These are phyloP conservation scores for Beauveria asiatica DNA, from an alignment of 2,329 filamentous ascomycete genomes.

Conservation along the genomic window DNA sequence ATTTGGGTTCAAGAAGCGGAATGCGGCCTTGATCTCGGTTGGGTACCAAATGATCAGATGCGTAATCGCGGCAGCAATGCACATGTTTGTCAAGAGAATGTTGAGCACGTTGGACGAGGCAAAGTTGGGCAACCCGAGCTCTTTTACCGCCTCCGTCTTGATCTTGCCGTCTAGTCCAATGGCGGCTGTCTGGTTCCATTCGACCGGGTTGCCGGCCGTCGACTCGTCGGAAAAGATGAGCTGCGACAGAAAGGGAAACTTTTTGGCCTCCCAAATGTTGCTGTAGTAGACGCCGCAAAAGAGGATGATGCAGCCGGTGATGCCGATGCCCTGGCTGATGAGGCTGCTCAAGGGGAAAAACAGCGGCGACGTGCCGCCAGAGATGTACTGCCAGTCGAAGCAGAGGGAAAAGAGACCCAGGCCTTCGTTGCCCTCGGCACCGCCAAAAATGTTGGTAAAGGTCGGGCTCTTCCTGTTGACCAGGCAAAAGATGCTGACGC, in stretches of 20 bases:
- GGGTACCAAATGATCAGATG: constrained; percentile 19
- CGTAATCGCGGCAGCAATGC: constrained; percentile 35
- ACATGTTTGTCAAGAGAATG: constrained; percentile 36
- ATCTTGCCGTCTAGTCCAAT: constrained; percentile 23
- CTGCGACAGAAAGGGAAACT: constrained; percentile 23
- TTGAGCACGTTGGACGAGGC: constrained; percentile 30
- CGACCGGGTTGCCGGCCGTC: constrained; percentile 25
- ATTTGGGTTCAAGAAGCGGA: constrained; percentile 10
- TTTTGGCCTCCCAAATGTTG: constrained; percentile 14
- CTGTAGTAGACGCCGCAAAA: constrained; percentile 25
- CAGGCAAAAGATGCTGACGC: constrained; percentile 33
- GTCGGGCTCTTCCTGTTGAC: constrained; percentile 31
- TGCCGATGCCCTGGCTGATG: constrained; percentile 31
- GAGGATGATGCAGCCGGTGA: constrained; percentile 26
- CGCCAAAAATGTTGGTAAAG: constrained; percentile 42
- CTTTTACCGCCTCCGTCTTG: constrained; percentile 21
- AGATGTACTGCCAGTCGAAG: constrained; percentile 36
- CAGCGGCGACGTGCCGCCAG: constrained; percentile 23
- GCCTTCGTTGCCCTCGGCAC: constrained; percentile 28
- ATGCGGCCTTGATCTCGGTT: constrained; percentile 16
- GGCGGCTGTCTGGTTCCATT: constrained; percentile 35
- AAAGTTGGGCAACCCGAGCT: constrained; percentile 33
- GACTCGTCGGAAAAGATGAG: constrained; percentile 29
- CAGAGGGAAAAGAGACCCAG: constrained; percentile 32
- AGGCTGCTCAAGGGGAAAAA: constrained; percentile 30